Conservation (phyloP, 805 yeast species). For the Vanderwaltozyma verrucispora region DNA sequence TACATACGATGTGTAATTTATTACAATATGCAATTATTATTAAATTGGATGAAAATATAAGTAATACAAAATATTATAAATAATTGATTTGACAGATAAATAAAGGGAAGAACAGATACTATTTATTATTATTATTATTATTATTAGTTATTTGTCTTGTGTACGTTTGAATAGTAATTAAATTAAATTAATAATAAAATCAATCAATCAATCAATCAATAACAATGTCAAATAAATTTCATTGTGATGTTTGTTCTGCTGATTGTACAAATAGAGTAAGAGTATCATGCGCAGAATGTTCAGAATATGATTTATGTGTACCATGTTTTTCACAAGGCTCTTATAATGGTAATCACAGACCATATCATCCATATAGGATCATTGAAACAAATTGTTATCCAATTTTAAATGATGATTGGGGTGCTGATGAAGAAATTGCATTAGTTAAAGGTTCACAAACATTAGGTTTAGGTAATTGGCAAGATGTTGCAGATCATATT, state of each 20-base stretch:
- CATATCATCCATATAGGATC: slow-evolving; percentile 86
- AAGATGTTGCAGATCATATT: slow-evolving; percentile 91
- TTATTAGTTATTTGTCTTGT: too few species aligned
- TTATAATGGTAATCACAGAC: slow-evolving; percentile 76
- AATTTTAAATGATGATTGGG: slow-evolving; percentile 85
- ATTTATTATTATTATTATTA: too few species aligned
- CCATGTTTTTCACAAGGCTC: slow-evolving; percentile 89
- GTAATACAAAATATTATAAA: too few species aligned
- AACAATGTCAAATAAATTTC: slow-evolving; percentile 44
- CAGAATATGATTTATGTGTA: slow-evolving; percentile 94
- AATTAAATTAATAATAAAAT: too few species aligned
- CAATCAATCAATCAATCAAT: too few species aligned
- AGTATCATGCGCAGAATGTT: slow-evolving; percentile 83
- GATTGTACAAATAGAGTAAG: slow-evolving; percentile 91
- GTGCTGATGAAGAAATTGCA: slow-evolving; percentile 92
- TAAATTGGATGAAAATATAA: too few species aligned
- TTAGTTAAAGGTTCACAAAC: slow-evolving; percentile 88
- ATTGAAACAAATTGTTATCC: slow-evolving; percentile 95
- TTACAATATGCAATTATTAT: too few species aligned
- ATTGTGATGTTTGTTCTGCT: slow-evolving; percentile 93
- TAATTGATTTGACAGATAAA: too few species aligned
- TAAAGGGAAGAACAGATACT: too few species aligned
- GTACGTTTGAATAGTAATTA: too few species aligned
- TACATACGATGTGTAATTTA: too few species aligned
- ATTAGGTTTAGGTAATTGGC: slow-evolving; percentile 94